Evolutionary conservation across 805 yeast genomes (phyloP).

Genomic region (Komagataella pseudopastoris): DNA sequence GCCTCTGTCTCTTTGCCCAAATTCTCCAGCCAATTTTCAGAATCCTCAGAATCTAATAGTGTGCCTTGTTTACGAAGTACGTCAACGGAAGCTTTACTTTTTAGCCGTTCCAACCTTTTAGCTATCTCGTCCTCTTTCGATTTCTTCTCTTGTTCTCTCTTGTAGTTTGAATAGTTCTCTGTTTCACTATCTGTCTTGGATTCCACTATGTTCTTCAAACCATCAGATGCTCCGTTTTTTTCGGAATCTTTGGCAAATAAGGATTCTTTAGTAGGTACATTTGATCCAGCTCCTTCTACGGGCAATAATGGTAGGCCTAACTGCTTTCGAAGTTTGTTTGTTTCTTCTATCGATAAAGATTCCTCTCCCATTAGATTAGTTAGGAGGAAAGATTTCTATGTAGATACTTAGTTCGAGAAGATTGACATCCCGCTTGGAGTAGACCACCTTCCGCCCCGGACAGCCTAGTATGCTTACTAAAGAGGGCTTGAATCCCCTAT

Average conservation of each 20-base stretch:
- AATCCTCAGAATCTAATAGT: slow-evolving; percentile 13
- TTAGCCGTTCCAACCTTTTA: slow-evolving; percentile 3
- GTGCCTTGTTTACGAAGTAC: slow-evolving; percentile 11
- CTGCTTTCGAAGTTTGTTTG: slow-evolving; percentile 28
- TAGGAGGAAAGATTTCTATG: background rate
- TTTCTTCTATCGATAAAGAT: slow-evolving; percentile 26
- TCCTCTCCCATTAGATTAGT: background rate
- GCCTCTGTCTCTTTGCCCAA: slow-evolving; percentile 15
- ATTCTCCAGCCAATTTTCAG: slow-evolving; percentile 28
- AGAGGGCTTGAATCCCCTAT: background rate
- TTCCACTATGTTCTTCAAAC: slow-evolving; percentile 35
- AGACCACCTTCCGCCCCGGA: too few species aligned
- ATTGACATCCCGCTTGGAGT: background rate
- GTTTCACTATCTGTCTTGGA: slow-evolving; percentile 13
- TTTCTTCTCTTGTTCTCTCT: slow-evolving; percentile 17
- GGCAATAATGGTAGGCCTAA: slow-evolving; percentile 30
- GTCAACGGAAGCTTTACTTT: slow-evolving; percentile 7
- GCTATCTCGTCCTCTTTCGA: slow-evolving; percentile 11
- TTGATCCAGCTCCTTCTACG: background rate
- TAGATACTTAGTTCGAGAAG: background rate
- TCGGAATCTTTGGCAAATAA: slow-evolving; percentile 43
- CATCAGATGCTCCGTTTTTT: slow-evolving; percentile 32
- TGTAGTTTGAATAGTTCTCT: slow-evolving; percentile 22
- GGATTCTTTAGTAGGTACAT: slow-evolving; percentile 5
- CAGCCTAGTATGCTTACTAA: too few species aligned